These are phyloP conservation scores for Apiospora aurea DNA, from an alignment of 2,329 filamentous ascomycete genomes.

Conservation along the genomic window DNA sequence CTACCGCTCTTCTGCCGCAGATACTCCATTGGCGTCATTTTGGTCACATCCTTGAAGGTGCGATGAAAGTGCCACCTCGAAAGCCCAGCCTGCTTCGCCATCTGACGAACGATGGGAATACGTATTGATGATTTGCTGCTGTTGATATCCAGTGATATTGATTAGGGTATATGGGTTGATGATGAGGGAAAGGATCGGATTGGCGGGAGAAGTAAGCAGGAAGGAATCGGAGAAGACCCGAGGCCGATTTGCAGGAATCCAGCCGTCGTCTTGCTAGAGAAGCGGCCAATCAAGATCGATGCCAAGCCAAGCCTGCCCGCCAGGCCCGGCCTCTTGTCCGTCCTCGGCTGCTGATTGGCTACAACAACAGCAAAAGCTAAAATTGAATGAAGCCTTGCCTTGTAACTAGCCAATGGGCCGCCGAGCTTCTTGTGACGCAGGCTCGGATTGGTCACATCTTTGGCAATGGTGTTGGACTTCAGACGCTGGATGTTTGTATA, in stretches of 20 bases:
- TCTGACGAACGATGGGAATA: neutral
- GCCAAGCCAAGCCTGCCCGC: neutral
- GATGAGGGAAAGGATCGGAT: neutral
- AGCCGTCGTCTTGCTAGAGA: neutral
- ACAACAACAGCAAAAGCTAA: neutral
- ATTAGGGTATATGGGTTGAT: neutral
- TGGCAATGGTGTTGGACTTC: neutral
- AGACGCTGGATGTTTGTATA: neutral
- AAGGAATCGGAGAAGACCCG: neutral
- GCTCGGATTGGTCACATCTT: neutral
- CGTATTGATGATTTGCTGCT: no score
- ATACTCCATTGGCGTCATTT: slow-evolving; percentile 7
- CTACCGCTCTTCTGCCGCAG: neutral
- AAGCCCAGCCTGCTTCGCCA: slow-evolving; percentile 18
- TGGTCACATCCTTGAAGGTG: slow-evolving; percentile 21
- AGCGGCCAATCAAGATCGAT: neutral
- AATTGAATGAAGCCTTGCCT: neutral
- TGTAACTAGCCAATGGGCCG: neutral
- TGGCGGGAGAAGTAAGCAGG: neutral
- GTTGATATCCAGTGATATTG: no score
- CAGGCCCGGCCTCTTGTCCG: neutral
- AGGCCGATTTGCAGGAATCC: neutral
- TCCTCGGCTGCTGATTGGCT: neutral
- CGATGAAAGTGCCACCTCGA: slow-evolving; percentile 28
- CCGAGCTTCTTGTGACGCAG: neutral